Percentiles rank a stretch among this genome's conserved stretches.
These are phyloP conservation scores for Pharus latifolius DNA, from an alignment of 176 grass and related monocot genomes.

Conservation along the genomic window DNA sequence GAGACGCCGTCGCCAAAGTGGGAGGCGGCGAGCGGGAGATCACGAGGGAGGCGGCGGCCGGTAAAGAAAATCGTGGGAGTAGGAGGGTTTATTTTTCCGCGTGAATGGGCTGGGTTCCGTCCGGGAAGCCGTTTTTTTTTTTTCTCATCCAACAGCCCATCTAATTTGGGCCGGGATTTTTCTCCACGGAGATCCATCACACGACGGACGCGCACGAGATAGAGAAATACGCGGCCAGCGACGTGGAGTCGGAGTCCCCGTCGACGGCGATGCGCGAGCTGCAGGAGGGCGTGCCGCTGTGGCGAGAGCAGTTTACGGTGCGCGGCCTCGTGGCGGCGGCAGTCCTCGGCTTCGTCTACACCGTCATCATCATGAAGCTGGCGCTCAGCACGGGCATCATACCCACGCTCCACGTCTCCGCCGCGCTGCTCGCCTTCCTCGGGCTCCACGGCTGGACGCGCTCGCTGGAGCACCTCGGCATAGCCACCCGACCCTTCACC, in stretches of 20 bases:
- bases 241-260: background rate
- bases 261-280: background rate
- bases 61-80: too few relatives aligned
- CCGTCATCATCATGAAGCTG: constrained; percentile 51
- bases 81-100: too few relatives aligned
- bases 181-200: too few relatives aligned
- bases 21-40: too few relatives aligned
- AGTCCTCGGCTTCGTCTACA: constrained; percentile 34
- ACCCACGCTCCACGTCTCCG: constrained; percentile 44
- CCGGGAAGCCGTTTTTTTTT: too few relatives aligned
- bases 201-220: background rate
- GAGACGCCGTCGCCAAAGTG: too few relatives aligned
- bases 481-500: constrained; percentile 28
- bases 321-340: constrained; percentile 26
- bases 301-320: constrained; percentile 28
- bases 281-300: constrained; percentile 19
- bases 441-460: constrained; percentile 37
- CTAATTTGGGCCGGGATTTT: too few relatives aligned
- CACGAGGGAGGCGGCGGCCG: too few relatives aligned
- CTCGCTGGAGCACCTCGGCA: constrained; percentile 16
- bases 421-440: constrained; percentile 45
- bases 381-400: constrained; percentile 40
- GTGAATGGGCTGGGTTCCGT: too few relatives aligned
- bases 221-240: background rate
- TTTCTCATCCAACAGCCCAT: too few relatives aligned